Percentiles rank a stretch among this genome's conserved stretches.
phyloP scores from a whole-genome alignment of 2,329 filamentous ascomycete species.

The Lasiodiplodia theobromae region DNA sequence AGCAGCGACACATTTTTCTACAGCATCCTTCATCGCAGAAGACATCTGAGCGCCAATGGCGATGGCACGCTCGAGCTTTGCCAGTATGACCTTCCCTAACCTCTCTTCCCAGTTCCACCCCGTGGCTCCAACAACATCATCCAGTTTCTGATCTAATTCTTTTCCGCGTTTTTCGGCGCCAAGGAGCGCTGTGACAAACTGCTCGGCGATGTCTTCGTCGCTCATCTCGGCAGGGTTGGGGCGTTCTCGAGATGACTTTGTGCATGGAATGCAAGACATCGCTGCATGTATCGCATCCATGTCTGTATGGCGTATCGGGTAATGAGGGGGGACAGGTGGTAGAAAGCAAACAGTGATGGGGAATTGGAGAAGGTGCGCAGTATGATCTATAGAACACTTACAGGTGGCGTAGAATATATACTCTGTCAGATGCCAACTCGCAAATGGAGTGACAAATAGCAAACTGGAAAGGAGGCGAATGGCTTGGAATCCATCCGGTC shows the following conservation, averaged over 20 bases:
- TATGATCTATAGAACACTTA: no score
- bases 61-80: not conserved
- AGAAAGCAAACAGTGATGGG: not conserved
- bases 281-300: not conserved
- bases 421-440: no score
- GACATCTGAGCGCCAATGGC: not conserved
- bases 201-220: not conserved
- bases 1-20: not conserved
- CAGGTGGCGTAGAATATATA: no score
- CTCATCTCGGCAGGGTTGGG: no score
- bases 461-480: no score
- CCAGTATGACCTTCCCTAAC: not conserved
- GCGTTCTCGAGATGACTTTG: fast-evolving
- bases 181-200: not conserved
- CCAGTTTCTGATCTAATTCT: not conserved
- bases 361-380: no score
- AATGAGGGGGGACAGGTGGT: not conserved
- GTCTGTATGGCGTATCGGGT: not conserved
- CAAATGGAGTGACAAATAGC: no score
- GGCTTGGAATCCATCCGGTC: no score
- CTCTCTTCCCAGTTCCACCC: not conserved
- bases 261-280: not conserved
- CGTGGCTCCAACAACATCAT: not conserved
- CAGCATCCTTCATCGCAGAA: not conserved
- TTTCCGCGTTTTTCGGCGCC: not conserved